These are phyloP conservation scores for Xylariales sp. DNA, from an alignment of 2,329 filamentous ascomycete species.

Conservation along the genomic window DNA sequence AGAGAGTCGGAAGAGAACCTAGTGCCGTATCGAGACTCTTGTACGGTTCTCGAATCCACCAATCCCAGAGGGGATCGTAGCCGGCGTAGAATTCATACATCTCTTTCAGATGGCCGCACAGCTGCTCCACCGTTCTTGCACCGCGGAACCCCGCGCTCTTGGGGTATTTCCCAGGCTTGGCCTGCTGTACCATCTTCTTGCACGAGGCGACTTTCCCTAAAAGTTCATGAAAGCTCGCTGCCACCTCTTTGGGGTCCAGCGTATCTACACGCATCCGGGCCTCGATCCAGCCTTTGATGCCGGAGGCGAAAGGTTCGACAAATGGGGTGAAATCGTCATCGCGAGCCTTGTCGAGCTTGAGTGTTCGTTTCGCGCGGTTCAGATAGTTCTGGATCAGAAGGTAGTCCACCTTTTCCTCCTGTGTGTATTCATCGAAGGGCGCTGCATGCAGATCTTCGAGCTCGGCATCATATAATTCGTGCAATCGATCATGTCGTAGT, in stretches of 20 bases:
- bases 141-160: conserved; percentile 43
- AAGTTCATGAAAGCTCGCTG: conserved; percentile 34
- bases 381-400: conserved; percentile 46
- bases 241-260: conserved; percentile 38
- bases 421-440: conserved; percentile 32
- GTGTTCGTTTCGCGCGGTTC: conserved; percentile 26
- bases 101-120: conserved; percentile 39
- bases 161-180: conserved; percentile 27
- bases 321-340: conserved; percentile 33
- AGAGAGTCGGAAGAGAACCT: conserved; percentile 28
- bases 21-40: conserved; percentile 34
- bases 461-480: conserved; percentile 37
- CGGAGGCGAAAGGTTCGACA: conserved; percentile 37
- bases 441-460: conserved; percentile 29
- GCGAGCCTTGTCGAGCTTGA: conserved; percentile 34
- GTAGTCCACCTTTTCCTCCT: conserved; percentile 44
- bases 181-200: conserved; percentile 28
- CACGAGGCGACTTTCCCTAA: conserved; percentile 27
- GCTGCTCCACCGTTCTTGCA: conserved; percentile 33
- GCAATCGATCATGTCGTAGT: conserved; percentile 32
- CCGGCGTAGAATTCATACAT: conserved; percentile 46
- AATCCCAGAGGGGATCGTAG: conserved; percentile 53
- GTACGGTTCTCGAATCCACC: conserved; percentile 49
- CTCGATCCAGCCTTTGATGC: conserved; percentile 41
- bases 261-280: conserved; percentile 39